These are phyloP conservation scores for Xylariaceae sp. DNA, from an alignment of 2,329 filamentous ascomycete species.

Conservation along the genomic window DNA sequence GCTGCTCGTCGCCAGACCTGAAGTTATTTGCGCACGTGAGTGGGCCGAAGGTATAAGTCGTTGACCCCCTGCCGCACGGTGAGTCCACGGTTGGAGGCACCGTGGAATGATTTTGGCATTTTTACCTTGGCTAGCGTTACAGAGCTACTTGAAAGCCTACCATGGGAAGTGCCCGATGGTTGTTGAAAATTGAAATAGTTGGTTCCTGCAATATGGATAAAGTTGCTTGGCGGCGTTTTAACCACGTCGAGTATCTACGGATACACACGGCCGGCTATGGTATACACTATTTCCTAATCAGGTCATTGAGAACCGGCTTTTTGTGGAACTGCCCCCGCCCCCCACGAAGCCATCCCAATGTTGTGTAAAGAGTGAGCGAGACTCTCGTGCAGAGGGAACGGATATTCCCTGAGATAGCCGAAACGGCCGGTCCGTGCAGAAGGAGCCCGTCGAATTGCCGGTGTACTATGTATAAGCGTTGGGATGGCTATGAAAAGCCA, in stretches of 20 bases:
- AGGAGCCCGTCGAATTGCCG: conserved; percentile 2
- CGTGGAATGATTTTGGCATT: neutral
- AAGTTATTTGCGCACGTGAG: conserved; percentile 4
- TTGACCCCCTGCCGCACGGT: conserved; percentile 13
- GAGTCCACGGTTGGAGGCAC: neutral
- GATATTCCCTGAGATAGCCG: conserved; percentile 17
- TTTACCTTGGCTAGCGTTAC: conserved; percentile 7
- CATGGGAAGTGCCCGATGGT: neutral
- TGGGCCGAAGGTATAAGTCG: conserved; percentile 14
- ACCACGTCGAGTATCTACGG: conserved; percentile 18
- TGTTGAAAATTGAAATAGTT: neutral
- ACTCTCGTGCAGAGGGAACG: no score
- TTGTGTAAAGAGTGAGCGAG: no score
- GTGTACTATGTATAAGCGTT: neutral
- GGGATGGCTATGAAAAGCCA: no score
- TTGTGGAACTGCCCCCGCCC: conserved; percentile 8
- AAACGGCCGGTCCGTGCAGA: neutral
- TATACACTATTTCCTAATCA: conserved; percentile 18
- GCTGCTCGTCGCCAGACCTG: neutral
- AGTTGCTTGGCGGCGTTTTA: conserved; percentile 18
- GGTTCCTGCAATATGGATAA: conserved; percentile 19
- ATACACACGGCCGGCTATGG: conserved; percentile 6
- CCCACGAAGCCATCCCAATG: no score
- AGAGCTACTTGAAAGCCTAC: neutral
- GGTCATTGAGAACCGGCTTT: conserved; percentile 19